Base-by-base conservation (phyloP, 2,329 filamentous ascomycete genomes). In the Fusarium keratoplasticum region DNA sequence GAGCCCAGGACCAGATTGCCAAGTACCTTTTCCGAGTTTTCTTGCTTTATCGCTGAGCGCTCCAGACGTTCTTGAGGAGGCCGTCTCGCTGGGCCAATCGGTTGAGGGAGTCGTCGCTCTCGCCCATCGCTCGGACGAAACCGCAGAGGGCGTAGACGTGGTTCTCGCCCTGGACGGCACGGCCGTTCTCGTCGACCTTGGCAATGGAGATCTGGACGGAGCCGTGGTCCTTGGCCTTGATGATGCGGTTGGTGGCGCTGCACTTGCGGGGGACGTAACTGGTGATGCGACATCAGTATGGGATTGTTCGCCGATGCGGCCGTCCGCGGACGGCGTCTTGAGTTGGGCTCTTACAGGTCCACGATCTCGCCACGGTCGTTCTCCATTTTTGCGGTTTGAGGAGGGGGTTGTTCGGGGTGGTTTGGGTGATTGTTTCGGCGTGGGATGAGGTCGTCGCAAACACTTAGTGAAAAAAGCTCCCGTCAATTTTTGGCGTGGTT, bases 291-390 rank as follows among this genome's bases (percentile, higher is more conserved):
- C 67, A 77, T 81, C 76, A 81, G 78, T 77, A 81, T 73, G 71
- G 18, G 10, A 72, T 72, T 66, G 42, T 66, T 70, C 67, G 29
- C 50, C 71, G 61, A 55, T 35, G 13, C 47, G 16, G 33, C 22
- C 33, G 33, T 58, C 33, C 33, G 22, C 8, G 54, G 54, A 58
- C 54, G 52, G 62, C 63, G 40, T 65, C 67, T 64, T 36, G 78
- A 29, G 75, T 69, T 67, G 61, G 68, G 70, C 79, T 87, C 93
- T 88, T 92, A 98, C 95, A 98, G 95, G 90, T 98, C 96, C 87
- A 98, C 96, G 89, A 98, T 95, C 89, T 98, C 95, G 90, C 96
- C 96, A 89, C 95, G 95, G 91, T 98, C 96, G 95, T 99, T 99
- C 92, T 99, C 96, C 96, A 98, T 99, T 88, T 91, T 95, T 84